Base-by-base conservation (phyloP, 108 stramenopile genomes). In the Epithemia pelagica region DNA sequence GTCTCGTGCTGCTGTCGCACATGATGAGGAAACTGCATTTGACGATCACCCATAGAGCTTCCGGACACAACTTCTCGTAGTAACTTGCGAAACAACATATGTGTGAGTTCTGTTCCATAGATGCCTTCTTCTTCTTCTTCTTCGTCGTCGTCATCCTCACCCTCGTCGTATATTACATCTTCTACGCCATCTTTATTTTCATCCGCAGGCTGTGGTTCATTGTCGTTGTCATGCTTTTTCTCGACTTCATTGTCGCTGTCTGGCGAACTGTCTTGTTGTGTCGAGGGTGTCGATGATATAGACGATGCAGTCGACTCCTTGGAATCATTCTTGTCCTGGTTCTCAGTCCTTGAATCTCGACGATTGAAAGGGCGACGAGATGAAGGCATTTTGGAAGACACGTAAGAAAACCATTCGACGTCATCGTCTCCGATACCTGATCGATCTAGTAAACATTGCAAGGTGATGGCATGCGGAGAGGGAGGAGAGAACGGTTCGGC, bases 371-470 rank as follows among this genome's bases (percentile, higher is more conserved):
- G 52, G 26, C 25, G 54, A 25, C 54, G 15, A 54, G n/a, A 27
- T 52, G 27, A 5, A 28, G 5, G 10, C 37, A 46, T 10, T 46
- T 15, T 21, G 28, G 54, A 27, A 22, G 54, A 21, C 18, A 52
- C 52, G 1, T 32, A 21, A 32, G 72, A 57, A 57, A 74, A 67
- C 32, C 62, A 29, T 59, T 64, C 24, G 78, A 74, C 65, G 65
- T 75, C 80, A 67, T 88, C 73, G 62, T 93, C 86, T 19, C 83
- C 78, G 15, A 64, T 65, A 3, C 85, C 85, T 27, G 75, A 74
- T 27, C 91, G 81, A 59, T 86, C 82, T 21, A 92, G 24, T 22
- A 92, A 65, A 52, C 73, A 82, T 21, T 81, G 65, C 30, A 84
- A 66, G 26, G 76, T 69, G 18, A 61, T 27, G 2, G 78, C 77